Evolutionary conservation across 1,139 yeast species (phyloP).

Genomic region (Scheffersomyces parashehatae): DNA sequence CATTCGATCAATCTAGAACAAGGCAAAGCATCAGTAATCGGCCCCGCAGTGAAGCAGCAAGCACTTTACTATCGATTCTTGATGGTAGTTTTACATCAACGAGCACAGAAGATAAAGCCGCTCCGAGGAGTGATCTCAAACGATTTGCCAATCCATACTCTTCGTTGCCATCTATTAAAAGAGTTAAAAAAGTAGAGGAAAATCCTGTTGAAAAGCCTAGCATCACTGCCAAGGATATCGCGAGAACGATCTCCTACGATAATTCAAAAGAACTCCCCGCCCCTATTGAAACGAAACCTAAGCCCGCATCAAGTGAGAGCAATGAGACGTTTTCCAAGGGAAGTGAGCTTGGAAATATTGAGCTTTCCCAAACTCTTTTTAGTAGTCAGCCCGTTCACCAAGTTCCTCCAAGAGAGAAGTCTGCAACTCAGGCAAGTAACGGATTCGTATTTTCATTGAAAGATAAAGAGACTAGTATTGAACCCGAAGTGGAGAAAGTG

Average conservation of each 20-base stretch:
- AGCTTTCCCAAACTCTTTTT: no score
- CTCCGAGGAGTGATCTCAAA: conserved; percentile 19
- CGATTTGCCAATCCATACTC: conserved; percentile 58
- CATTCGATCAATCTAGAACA: no score
- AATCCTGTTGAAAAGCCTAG: conserved; percentile 3
- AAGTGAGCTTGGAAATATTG: background rate
- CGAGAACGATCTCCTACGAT: conserved; percentile 37
- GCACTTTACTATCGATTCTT: conserved; percentile 61
- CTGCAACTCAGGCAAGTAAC: background rate
- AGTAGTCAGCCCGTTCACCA: background rate
- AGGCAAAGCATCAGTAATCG: conserved; percentile 5
- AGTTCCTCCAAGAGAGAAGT: background rate
- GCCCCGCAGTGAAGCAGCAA: conserved; percentile 64
- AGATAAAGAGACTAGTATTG: background rate
- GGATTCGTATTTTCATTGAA: background rate
- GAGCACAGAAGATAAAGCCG: conserved; percentile 5
- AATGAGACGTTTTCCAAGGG: background rate
- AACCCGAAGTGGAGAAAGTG: background rate
- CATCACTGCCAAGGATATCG: conserved; percentile 39
- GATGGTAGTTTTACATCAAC: conserved; percentile 33
- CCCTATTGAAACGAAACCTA: no score
- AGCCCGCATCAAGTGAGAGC: background rate
- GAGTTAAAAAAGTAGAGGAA: conserved; percentile 10
- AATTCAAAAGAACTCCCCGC: conserved; percentile 29
- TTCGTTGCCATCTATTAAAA: conserved; percentile 21